phyloP scores from a whole-genome alignment of 768 basidiomycete species.

The Lenzites betulinus region DNA sequence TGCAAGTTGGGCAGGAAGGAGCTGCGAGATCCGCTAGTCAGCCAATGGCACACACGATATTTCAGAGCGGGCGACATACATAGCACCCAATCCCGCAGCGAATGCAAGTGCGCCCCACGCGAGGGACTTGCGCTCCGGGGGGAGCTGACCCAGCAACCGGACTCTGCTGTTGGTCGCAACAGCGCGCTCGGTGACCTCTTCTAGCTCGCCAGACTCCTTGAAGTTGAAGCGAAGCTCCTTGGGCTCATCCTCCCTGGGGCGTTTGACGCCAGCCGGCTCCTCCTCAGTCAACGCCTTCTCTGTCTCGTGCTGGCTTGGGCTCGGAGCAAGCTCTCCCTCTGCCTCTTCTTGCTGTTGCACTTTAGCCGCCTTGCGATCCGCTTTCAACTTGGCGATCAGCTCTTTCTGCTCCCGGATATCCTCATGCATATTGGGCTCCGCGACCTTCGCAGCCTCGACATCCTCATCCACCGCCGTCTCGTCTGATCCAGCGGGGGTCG shows the following conservation, averaged over 20 bases:
- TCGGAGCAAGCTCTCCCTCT: conserved; percentile 32
- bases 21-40: background rate
- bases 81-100: conserved; percentile 77
- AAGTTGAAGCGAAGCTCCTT: conserved; percentile 59
- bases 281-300: conserved; percentile 26
- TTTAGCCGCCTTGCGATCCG: conserved; percentile 50
- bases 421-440: conserved; percentile 61
- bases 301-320: conserved; percentile 40
- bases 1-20: conserved; percentile 24
- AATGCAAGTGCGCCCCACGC: conserved; percentile 88
- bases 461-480: conserved; percentile 64
- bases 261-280: conserved; percentile 39
- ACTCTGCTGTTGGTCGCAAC: conserved; percentile 69
- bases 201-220: conserved; percentile 54
- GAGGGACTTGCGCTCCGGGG: conserved; percentile 71
- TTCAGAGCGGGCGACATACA: conserved; percentile 44
- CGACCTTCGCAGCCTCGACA: conserved; percentile 47
- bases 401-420: conserved; percentile 80
- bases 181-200: conserved; percentile 52
- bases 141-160: conserved; percentile 48
- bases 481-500: conserved; percentile 58
- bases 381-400: conserved; percentile 72
- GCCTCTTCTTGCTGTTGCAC: conserved; percentile 25
- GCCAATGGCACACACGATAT: background rate
- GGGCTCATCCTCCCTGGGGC: conserved; percentile 58